A percentile compares a stretch with the other conserved stretches of the same genome.
Evolutionary conservation across 2,329 filamentous ascomycete genomes (phyloP).

Genomic region (Lachnellula suecica): DNA sequence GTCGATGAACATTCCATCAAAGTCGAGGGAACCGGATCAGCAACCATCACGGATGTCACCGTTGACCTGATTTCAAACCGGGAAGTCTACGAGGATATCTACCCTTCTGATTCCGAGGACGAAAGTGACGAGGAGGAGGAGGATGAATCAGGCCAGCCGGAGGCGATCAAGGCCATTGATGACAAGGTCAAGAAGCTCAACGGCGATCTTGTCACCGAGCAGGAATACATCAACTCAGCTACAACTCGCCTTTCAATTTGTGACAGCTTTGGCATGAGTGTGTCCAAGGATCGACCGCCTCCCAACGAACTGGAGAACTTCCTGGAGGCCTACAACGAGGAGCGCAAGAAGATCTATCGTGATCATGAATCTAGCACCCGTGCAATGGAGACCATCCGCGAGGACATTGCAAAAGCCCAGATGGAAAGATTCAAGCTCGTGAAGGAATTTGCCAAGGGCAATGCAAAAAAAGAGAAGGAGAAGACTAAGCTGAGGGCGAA

Average conservation of each 20-base stretch:
- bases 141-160: slow-evolving; percentile 31
- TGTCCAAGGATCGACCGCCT: slow-evolving; percentile 17
- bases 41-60: slow-evolving; percentile 61
- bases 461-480: slow-evolving; percentile 38
- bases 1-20: slow-evolving; percentile 57
- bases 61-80: slow-evolving; percentile 55
- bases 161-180: slow-evolving; percentile 21
- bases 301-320: slow-evolving; percentile 23
- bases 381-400: slow-evolving; percentile 34
- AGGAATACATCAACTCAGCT: slow-evolving; percentile 32
- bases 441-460: slow-evolving; percentile 24
- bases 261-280: slow-evolving; percentile 27
- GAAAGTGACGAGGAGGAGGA: slow-evolving; percentile 30
- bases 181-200: slow-evolving; percentile 25
- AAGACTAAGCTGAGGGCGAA: slow-evolving; percentile 38
- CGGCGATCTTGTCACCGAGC: slow-evolving; percentile 23
- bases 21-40: slow-evolving; percentile 57
- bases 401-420: slow-evolving; percentile 33
- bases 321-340: slow-evolving; percentile 24
- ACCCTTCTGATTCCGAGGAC: slow-evolving; percentile 35
- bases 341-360: slow-evolving; percentile 35
- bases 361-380: slow-evolving; percentile 39
- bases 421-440: slow-evolving; percentile 34
- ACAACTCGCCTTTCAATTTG: slow-evolving; percentile 25
- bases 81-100: slow-evolving; percentile 41